Evolutionary conservation across 441 rosid species (phyloP).

Genomic region (Erodium texanum): DNA sequence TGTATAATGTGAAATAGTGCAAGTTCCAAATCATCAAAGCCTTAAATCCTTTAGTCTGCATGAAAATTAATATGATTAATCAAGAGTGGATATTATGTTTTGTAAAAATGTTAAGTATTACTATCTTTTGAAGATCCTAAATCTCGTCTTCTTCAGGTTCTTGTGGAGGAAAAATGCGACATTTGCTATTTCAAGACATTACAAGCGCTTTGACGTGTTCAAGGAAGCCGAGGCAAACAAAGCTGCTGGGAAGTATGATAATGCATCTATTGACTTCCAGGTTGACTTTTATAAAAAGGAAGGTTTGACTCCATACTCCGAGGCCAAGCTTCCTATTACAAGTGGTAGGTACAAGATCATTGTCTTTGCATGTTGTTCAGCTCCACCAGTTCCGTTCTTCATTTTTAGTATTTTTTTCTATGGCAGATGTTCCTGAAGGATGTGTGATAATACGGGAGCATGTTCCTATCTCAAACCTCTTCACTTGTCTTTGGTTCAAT

Average conservation of each 20-base stretch:
- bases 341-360: conserved; percentile 47
- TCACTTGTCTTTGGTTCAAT: conserved; percentile 90
- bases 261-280: conserved; percentile 82
- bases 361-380: background rate
- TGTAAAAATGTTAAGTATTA: no score
- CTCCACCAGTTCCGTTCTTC: background rate
- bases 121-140: background rate
- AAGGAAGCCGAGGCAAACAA: conserved; percentile 93
- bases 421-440: conserved; percentile 97
- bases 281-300: conserved; percentile 75
- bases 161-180: conserved; percentile 85
- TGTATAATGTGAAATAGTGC: background rate
- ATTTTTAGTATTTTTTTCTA: background rate
- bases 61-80: no score
- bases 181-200: conserved; percentile 85
- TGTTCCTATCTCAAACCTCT: conserved; percentile 79
- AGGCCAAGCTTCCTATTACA: conserved; percentile 76
- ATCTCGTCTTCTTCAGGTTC: conserved; percentile 48
- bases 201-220: conserved; percentile 73
- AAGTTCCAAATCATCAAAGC: conserved; percentile 1
- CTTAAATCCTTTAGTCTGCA: no score
- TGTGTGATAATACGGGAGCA: conserved; percentile 94
- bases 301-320: conserved; percentile 74
- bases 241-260: conserved; percentile 88
- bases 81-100: no score